Base-by-base conservation (phyloP, 2,329 filamentous ascomycete genomes). In the Neodidymelliopsis sp. region DNA sequence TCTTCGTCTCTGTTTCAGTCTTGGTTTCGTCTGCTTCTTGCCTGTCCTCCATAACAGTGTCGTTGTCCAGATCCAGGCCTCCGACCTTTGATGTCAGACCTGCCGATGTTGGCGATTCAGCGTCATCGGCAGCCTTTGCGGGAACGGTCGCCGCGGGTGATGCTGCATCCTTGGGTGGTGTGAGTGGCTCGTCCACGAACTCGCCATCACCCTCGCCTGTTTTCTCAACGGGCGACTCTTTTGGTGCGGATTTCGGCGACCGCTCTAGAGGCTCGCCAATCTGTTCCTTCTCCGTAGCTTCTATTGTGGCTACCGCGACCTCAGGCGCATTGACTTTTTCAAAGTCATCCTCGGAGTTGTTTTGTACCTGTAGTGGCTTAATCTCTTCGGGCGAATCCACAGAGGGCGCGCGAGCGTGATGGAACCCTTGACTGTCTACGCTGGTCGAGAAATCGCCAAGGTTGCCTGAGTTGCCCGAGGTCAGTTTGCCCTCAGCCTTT, bases 271-370 rank as follows among this genome's bases (percentile, higher is more conserved):
- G 67, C 50, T 71, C 70, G 18, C 68, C 69, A 34, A 70, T 68
- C 35, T 67, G 59, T 34, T 70, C 62, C 36, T 68, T 69, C 25
- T 88, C 84, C 54, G 89, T 84, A 2, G 82, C 29, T 16, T 52
- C 52, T 6, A 53, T 58, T 39, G 90, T 87, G 53, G 92, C 89
- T 13, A 84, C 84, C 62, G 91, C 82, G 50, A 91, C 88, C 22
- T 85, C 87, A 34, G 83, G 82, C 18, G 80, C 78, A 34, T 79
- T 79, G 8, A 97, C 92, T 72, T 96, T 91, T 70, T 99, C 94
- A 65, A 97, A 97, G 67, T 97, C 94, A 56, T 94, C 90, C 58
- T 96, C 91, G 10, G 88, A 87, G 12, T 84, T 85, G 63, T 94
- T 95, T 41, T 88, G 89, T 11, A 93, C 84, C 59, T 93, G 90